A percentile compares a stretch with the other conserved stretches of the same genome.
phyloP scores from a whole-genome alignment of 257 asterid species.

The Haberlea rhodopensis region DNA sequence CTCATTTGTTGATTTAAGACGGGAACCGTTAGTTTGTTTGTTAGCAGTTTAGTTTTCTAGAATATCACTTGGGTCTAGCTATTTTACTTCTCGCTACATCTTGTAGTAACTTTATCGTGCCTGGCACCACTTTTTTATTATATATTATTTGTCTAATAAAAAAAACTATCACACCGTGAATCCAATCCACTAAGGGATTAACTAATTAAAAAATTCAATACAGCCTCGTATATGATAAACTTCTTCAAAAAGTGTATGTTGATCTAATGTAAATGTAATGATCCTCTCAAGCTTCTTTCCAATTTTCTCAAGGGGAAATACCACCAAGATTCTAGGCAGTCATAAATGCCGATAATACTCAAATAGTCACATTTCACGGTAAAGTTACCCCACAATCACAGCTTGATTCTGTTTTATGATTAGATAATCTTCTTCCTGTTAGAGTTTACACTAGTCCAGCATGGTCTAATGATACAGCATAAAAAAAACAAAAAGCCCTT shows the following conservation, averaged over 20 bases:
- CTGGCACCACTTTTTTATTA: no score
- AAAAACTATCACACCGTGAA: conserved; percentile 10
- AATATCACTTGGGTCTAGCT: no score
- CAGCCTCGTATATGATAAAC: not conserved
- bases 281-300: conserved; percentile 10
- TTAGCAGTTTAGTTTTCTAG: no score
- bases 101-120: no score
- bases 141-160: not conserved
- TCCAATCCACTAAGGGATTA: conserved; percentile 2
- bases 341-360: not conserved
- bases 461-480: conserved; percentile 10
- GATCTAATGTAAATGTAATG: not conserved
- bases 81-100: no score
- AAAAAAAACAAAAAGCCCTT: not conserved
- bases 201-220: not conserved
- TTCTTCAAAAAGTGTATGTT: conserved; percentile 4
- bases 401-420: not conserved
- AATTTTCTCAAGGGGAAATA: conserved; percentile 9
- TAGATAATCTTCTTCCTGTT: not conserved
- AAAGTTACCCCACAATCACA: not conserved
- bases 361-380: not conserved
- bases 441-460: not conserved
- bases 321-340: conserved; percentile 3
- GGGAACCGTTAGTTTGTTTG: no score
- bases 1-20: no score